These are phyloP conservation scores for Aspergillus cristatus DNA, from an alignment of 495 filamentous ascomycete genomes.

Conservation along the genomic window DNA sequence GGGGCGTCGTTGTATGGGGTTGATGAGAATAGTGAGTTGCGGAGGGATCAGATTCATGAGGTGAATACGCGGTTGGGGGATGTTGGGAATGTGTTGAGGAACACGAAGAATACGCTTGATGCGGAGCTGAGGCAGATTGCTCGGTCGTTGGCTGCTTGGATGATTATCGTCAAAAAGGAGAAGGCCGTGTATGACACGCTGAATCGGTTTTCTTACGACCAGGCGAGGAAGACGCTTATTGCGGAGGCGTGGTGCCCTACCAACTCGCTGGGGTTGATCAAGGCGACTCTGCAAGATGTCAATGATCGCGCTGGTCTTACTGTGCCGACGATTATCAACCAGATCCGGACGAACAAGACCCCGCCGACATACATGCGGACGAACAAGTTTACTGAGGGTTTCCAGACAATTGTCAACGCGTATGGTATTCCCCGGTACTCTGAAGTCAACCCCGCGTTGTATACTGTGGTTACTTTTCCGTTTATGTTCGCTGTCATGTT, in stretches of 20 bases:
- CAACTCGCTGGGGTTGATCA: slow-evolving; percentile 81
- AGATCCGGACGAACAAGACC: slow-evolving; percentile 91
- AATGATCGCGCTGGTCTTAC: slow-evolving; percentile 90
- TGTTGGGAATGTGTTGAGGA: slow-evolving; percentile 79
- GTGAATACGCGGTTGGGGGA: slow-evolving; percentile 89
- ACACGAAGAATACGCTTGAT: slow-evolving; percentile 93
- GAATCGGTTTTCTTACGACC: slow-evolving; percentile 94
- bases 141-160: slow-evolving; percentile 83
- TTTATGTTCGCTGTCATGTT: slow-evolving; percentile 99
- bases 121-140: slow-evolving; percentile 90
- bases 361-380: slow-evolving; percentile 93
- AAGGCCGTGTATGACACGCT: slow-evolving; percentile 96
- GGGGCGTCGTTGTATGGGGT: slow-evolving; percentile 92
- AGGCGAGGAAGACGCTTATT: slow-evolving; percentile 89
- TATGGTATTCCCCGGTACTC: slow-evolving; percentile 96
- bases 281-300: slow-evolving; percentile 93
- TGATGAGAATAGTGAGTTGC: slow-evolving; percentile 90
- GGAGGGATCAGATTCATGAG: slow-evolving; percentile 91
- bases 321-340: slow-evolving; percentile 95
- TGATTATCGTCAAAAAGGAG: slow-evolving; percentile 95
- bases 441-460: slow-evolving; percentile 92
- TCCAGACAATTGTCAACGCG: slow-evolving; percentile 98
- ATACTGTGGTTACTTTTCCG: slow-evolving; percentile 92
- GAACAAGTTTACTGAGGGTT: slow-evolving; percentile 95
- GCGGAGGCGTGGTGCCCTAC: slow-evolving; percentile 97